Percentiles rank a stretch among this genome's conserved stretches.
Conservation (phyloP, 768 basidiomycete genomes). For the Harrya chromipes region DNA sequence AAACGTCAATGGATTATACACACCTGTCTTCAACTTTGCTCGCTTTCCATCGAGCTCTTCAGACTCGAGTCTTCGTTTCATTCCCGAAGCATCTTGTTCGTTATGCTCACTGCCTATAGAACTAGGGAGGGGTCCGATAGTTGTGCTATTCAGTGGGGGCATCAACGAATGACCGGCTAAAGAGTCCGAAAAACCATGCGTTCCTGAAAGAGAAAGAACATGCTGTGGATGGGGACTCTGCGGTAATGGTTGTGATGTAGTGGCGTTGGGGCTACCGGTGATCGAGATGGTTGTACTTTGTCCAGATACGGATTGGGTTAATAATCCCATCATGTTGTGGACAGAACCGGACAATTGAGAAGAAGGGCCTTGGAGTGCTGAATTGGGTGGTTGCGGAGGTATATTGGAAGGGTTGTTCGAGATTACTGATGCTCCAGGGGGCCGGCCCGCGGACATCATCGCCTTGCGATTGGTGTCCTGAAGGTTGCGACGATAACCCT, state of each 20-base stretch:
- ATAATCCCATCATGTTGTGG: conserved; percentile 23
- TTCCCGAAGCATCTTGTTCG: conserved; percentile 60
- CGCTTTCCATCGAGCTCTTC: conserved; percentile 69
- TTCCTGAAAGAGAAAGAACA: conserved; percentile 21
- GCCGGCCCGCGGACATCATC: conserved; percentile 41
- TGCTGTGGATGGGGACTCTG: conserved; percentile 32
- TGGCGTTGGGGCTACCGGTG: conserved; percentile 23
- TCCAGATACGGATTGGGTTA: conserved; percentile 25
- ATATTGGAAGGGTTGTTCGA: conserved; percentile 18
- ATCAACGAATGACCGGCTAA: conserved; percentile 19
- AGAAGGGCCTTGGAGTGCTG: conserved; percentile 14
- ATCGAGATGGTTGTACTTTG: conserved; percentile 19
- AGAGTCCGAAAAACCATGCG: conserved; percentile 25
- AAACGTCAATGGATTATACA: conserved; percentile 30
- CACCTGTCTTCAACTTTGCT: conserved; percentile 70
- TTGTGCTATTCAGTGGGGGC: conserved; percentile 11
- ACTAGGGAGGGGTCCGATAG: conserved; percentile 7
- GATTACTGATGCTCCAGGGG: conserved; percentile 12
- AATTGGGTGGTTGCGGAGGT: conserved; percentile 12
- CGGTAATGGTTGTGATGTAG: conserved; percentile 27
- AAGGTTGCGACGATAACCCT: conserved; percentile 59
- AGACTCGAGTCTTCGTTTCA: conserved; percentile 70
- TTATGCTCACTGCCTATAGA: conserved; percentile 29
- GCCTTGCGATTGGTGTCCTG: conserved; percentile 58
- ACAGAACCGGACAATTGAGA: conserved; percentile 21